These are phyloP conservation scores for Moricandia arvensis DNA, from an alignment of 345 rosid species.

Conservation along the genomic window DNA sequence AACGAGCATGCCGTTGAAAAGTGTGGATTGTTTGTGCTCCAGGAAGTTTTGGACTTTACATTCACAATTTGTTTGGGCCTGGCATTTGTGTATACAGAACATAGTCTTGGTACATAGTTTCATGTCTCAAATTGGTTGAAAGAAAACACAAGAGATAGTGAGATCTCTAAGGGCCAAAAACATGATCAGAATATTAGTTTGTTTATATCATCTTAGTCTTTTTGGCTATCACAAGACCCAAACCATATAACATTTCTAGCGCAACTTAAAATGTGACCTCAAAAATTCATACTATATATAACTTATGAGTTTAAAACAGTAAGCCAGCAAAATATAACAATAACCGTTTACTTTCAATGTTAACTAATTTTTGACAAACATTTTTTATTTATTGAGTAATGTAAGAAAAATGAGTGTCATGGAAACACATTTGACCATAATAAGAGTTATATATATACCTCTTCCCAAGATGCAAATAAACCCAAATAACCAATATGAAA, in stretches of 20 bases:
- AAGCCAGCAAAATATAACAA: no score
- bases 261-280: no score
- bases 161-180: not conserved
- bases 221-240: not conserved
- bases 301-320: no score
- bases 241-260: no score
- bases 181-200: no score
- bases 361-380: not conserved
- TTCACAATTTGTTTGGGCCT: not conserved
- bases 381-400: constrained; percentile 5
- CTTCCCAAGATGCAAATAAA: constrained; percentile 17
- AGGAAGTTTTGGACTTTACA: not conserved
- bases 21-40: not conserved
- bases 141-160: not conserved
- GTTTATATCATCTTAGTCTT: no score
- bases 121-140: not conserved
- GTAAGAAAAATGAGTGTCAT: not conserved
- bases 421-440: constrained; percentile 15
- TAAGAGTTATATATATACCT: constrained; percentile 20
- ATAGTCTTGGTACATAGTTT: not conserved
- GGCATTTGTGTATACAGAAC: not conserved
- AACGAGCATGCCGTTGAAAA: not conserved
- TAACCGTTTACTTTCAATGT: not conserved
- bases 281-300: no score
- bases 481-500: constrained; percentile 12